Conservation (phyloP, 1,284 basidiomycete species). For the Apiotrichum gracile region DNA sequence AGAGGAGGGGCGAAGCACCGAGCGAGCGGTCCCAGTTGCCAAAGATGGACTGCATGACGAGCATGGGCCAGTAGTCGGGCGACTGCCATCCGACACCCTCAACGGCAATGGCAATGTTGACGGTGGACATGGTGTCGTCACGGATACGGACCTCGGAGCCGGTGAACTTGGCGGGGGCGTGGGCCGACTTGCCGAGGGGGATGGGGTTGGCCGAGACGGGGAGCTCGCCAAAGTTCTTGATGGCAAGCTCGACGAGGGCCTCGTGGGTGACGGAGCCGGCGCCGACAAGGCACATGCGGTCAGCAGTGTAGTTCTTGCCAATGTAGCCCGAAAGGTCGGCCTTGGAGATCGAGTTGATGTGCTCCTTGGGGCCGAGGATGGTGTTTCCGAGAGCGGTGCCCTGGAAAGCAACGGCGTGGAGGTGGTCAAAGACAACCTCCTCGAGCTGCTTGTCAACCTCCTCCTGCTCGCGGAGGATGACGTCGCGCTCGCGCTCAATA, state of each 20-base stretch:
- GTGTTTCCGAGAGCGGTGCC: constrained; percentile 89
- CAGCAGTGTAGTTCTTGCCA: constrained; percentile 95
- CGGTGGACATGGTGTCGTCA: constrained; percentile 82
- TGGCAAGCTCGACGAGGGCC: constrained; percentile 88
- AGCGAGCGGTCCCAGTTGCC: constrained; percentile 99
- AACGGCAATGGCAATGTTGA: constrained; percentile 93
- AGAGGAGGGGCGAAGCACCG: constrained; percentile 82
- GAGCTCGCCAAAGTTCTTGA: constrained; percentile 86
- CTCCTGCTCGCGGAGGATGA: constrained; percentile 95
- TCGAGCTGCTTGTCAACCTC: constrained; percentile 98
- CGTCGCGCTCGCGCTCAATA: constrained; percentile 93
- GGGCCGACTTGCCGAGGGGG: constrained; percentile 69
- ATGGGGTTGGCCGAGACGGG: constrained; percentile 84
- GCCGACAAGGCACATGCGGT: constrained; percentile 98
- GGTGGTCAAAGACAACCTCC: constrained; percentile 98
- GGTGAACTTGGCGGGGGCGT: constrained; percentile 73
- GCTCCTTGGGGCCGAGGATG: constrained; percentile 93
- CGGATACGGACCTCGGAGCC: constrained; percentile 95
- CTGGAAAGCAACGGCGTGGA: constrained; percentile 89
- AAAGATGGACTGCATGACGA: constrained; percentile 96
- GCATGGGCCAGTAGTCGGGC: constrained; percentile 99
- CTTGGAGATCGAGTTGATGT: constrained; percentile 92
- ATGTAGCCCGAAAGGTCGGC: constrained; percentile 89
- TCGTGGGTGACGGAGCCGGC: constrained; percentile 91
- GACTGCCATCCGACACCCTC: constrained; percentile 97